Evolutionary conservation across 148 eudicot genomes (phyloP).

Genomic region (Amaranthus hypochondriacus): DNA sequence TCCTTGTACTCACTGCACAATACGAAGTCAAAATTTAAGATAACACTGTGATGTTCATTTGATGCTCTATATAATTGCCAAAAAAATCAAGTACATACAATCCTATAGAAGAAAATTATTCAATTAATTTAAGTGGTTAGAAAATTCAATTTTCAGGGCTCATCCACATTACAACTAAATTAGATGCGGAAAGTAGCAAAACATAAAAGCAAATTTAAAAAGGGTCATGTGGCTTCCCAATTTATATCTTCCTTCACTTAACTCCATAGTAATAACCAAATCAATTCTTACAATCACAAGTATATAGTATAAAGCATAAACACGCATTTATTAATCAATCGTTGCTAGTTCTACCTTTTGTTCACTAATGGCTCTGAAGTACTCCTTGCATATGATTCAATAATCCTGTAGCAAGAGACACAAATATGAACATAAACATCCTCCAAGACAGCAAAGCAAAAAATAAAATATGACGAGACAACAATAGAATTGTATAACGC

Average conservation of each 20-base stretch:
- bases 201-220: neutral
- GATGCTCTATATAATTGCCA: neutral
- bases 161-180: neutral
- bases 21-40: slow-evolving; percentile 1
- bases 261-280: neutral
- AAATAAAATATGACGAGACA: neutral
- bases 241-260: neutral
- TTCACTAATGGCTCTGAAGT: slow-evolving; percentile 34
- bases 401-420: slow-evolving; percentile 44
- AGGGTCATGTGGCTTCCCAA: neutral
- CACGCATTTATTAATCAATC: neutral
- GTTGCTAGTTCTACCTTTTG: slow-evolving; percentile 38
- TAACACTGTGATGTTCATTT: neutral
- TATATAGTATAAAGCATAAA: too few species aligned
- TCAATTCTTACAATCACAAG: neutral
- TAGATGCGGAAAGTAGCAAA: neutral
- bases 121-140: neutral
- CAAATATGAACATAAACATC: neutral
- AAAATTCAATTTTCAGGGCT: neutral
- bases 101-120: too few species aligned
- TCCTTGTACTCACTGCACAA: slow-evolving; percentile 64
- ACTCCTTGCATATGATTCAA: slow-evolving; percentile 43
- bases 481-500: neutral
- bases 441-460: neutral
- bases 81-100: too few species aligned